Percentiles rank a stretch among this genome's conserved stretches.
phyloP scores from a whole-genome alignment of 2,329 filamentous ascomycete genomes.

The Davidsoniella australis region DNA sequence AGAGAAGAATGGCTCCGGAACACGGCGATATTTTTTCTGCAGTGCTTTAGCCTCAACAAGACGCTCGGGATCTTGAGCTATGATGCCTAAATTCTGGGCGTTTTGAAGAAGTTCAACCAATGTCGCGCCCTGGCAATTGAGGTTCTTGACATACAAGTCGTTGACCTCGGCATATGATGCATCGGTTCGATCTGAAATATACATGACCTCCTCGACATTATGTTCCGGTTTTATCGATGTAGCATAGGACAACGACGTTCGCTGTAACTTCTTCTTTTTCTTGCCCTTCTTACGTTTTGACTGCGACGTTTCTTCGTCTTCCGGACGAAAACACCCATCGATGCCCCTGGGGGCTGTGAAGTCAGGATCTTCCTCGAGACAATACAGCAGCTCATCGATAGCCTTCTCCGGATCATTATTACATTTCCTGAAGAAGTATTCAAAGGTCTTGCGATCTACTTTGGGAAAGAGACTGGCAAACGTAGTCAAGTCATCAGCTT shows the following conservation, averaged over 20 bases:
- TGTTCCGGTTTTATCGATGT: not conserved
- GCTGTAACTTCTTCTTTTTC: conserved; percentile 21
- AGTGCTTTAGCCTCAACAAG: conserved; percentile 20
- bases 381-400: conserved; percentile 66
- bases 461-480: conserved; percentile 10
- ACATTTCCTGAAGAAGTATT: conserved; percentile 2
- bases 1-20: conserved; percentile 27
- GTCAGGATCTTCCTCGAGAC: conserved; percentile 34
- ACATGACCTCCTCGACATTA: conserved; percentile 23
- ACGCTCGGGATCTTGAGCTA: conserved; percentile 18
- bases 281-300: conserved; percentile 22
- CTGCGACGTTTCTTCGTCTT: conserved; percentile 23
- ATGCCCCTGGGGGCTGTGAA: conserved; percentile 45
- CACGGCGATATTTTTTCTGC: conserved; percentile 23
- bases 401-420: conserved; percentile 23
- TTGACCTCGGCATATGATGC: conserved; percentile 25
- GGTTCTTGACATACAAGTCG: conserved; percentile 23
- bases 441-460: conserved; percentile 1
- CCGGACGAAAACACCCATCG: conserved; percentile 58
- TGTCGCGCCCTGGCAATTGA: conserved; percentile 24
- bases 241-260: conserved; percentile 12
- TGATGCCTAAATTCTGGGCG: conserved; percentile 24
- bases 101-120: conserved; percentile 27
- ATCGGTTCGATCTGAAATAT: conserved; percentile 27
- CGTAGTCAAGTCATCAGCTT: conserved; percentile 1